phyloP scores from a whole-genome alignment of 2,329 filamentous ascomycete species.

The Aschersonia sp. region DNA sequence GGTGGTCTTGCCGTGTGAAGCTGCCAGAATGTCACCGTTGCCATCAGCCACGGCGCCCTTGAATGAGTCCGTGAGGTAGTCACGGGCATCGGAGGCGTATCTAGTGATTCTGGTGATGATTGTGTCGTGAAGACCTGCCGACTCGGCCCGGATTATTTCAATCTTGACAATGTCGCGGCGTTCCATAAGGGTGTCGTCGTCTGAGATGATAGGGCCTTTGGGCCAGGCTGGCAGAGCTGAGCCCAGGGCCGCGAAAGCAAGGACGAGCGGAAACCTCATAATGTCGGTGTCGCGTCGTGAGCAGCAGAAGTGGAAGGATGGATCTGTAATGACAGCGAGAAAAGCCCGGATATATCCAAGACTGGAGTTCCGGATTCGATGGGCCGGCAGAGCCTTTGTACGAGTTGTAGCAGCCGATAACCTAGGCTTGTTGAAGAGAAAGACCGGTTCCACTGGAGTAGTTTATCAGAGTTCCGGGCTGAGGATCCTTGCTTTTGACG shows the following conservation, averaged over 20 bases:
- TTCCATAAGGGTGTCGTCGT: constrained; percentile 6
- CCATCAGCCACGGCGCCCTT: constrained; percentile 5
- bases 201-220: constrained; percentile 3
- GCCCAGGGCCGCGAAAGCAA: constrained; percentile 1
- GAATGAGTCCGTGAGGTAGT: constrained; percentile 2
- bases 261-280: constrained; percentile 2
- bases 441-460: neutral
- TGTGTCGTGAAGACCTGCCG: neutral
- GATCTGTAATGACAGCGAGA: too few relatives aligned
- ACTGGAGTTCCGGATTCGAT: too few relatives aligned
- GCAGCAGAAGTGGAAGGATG: neutral
- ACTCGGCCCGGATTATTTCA: constrained; percentile 1
- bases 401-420: too few relatives aligned
- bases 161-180: constrained; percentile 1
- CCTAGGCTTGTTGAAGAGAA: neutral
- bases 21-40: constrained; percentile 7
- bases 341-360: too few relatives aligned
- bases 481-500: too few relatives aligned
- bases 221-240: constrained; percentile 2
- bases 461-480: neutral
- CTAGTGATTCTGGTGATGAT: constrained; percentile 4
- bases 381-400: too few relatives aligned
- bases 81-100: constrained; percentile 5
- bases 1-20: neutral
- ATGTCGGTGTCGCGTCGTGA: neutral